Conservation (phyloP, 2,329 filamentous ascomycete species). For the Magnaporthiopsis rhizophila region DNA sequence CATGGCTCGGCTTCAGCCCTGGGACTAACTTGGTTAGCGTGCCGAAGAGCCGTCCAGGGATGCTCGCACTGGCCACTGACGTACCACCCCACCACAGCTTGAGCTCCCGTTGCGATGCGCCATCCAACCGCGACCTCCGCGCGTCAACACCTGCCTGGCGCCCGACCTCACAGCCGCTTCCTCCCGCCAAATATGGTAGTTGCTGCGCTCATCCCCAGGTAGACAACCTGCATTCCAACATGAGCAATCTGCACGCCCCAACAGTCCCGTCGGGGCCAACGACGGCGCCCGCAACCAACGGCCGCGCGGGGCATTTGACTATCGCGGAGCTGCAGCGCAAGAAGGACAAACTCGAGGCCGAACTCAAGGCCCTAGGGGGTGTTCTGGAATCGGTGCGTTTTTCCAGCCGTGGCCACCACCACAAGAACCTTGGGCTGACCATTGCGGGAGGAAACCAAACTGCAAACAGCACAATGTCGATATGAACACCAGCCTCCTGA, state of each 20-base stretch:
- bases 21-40: background rate
- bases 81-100: background rate
- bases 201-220: background rate
- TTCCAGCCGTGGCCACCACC: background rate
- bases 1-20: background rate
- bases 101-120: background rate
- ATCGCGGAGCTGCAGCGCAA: constrained; percentile 74
- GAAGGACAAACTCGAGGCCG: constrained; percentile 78
- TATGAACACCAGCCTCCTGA: constrained; percentile 84
- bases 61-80: background rate
- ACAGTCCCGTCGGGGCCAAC: constrained; percentile 68
- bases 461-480: constrained; percentile 70
- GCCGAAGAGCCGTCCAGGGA: background rate
- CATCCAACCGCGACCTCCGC: background rate
- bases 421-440: background rate
- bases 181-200: background rate
- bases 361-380: constrained; percentile 74
- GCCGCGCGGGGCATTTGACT: constrained; percentile 55
- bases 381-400: constrained; percentile 77
- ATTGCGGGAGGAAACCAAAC: background rate
- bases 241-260: constrained; percentile 51
- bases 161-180: background rate
- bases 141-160: background rate
- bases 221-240: constrained; percentile 20
- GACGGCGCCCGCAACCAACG: constrained; percentile 51